Evolutionary conservation across 768 basidiomycete species (phyloP).

Genomic region (Clitopilus passeckerianus): DNA sequence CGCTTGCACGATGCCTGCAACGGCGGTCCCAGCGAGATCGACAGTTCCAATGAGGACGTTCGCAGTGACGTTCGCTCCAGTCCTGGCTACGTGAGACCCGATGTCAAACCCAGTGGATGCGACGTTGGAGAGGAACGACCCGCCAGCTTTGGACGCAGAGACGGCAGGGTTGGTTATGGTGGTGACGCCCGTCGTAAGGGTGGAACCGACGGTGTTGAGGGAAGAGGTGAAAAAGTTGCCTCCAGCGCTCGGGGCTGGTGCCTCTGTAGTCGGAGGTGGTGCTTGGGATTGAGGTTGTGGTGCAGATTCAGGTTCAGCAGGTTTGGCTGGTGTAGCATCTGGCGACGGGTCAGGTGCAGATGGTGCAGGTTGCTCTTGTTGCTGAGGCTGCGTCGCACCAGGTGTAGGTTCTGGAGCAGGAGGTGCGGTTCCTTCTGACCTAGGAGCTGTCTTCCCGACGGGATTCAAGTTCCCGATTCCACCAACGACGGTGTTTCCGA

Average conservation of each 20-base stretch:
- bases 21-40: not conserved
- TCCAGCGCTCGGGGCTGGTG: too few species aligned
- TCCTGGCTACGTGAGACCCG: not conserved
- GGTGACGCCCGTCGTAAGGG: not conserved
- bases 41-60: not conserved
- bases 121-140: not conserved
- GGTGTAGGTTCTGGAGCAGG: not conserved
- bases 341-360: too few species aligned
- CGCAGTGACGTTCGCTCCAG: not conserved
- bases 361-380: too few species aligned
- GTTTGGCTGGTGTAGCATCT: too few species aligned
- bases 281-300: not conserved
- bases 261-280: not conserved
- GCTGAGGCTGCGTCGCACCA: not conserved
- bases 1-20: not conserved
- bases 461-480: not conserved
- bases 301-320: too few species aligned
- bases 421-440: too few species aligned
- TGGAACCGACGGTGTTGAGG: not conserved
- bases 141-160: not conserved
- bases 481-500: not conserved
- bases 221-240: not conserved
- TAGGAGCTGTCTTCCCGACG: not conserved
- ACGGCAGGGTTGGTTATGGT: not conserved
- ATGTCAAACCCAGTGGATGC: not conserved